phyloP scores from a whole-genome alignment of 2,329 filamentous ascomycete species.

The Dactylellina leptospora region DNA sequence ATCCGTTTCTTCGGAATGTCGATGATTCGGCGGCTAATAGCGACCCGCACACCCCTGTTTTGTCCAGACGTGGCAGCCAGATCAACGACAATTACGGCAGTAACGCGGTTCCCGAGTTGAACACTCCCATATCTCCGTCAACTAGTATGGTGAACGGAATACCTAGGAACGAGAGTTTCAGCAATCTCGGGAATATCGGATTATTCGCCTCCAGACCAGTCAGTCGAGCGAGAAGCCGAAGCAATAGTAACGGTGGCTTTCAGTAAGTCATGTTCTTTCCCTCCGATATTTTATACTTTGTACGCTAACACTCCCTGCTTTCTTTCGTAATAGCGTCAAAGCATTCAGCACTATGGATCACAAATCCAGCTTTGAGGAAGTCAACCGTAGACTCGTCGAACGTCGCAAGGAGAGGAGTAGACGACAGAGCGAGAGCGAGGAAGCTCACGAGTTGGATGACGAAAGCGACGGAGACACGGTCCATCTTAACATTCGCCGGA shows the following conservation, averaged over 20 bases:
- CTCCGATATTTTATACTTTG: not conserved
- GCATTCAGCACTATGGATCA: slow-evolving; percentile 61
- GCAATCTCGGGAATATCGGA: slow-evolving; percentile 83
- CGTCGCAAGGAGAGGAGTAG: slow-evolving; percentile 63
- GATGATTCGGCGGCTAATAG: slow-evolving; percentile 53
- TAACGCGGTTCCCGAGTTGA: slow-evolving; percentile 34
- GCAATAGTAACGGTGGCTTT: slow-evolving; percentile 69
- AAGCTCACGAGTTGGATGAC: slow-evolving; percentile 54
- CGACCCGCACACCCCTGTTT: slow-evolving; percentile 58
- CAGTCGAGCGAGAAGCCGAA: slow-evolving; percentile 75
- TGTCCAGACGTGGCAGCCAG: slow-evolving; percentile 52
- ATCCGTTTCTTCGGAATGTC: slow-evolving; percentile 62
- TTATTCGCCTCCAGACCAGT: slow-evolving; percentile 89
- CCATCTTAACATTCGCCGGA: slow-evolving; percentile 51
- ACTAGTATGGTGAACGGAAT: slow-evolving; percentile 39
- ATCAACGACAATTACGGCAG: slow-evolving; percentile 48
- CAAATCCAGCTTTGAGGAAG: slow-evolving; percentile 51
- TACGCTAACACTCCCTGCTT: not conserved
- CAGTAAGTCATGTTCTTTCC: slow-evolving; percentile 66
- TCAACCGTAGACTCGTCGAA: slow-evolving; percentile 65
- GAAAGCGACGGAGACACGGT: slow-evolving; percentile 58
- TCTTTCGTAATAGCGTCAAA: slow-evolving; percentile 66
- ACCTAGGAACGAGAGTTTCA: slow-evolving; percentile 91
- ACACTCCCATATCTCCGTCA: slow-evolving; percentile 23
- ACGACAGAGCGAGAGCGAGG: slow-evolving; percentile 53